Evolutionary conservation across 768 basidiomycete genomes (phyloP), one percentile per base, ranked within the genome.

Genomic region (Rhizopogon sp.): DNA sequence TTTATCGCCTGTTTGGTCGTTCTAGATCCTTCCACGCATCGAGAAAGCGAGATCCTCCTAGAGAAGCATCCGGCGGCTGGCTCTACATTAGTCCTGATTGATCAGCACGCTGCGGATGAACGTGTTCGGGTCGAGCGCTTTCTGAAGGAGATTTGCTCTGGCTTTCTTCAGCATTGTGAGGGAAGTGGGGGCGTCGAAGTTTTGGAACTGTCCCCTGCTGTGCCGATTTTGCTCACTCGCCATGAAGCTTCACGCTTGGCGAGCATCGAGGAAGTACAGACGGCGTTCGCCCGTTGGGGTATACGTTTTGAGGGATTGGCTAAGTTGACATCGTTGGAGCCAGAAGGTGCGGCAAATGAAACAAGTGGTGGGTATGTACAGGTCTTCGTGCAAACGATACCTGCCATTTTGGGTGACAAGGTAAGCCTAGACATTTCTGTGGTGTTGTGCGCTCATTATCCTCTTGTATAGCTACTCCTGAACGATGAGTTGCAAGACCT

Each of bases 51-150:
- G 43, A 40, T 56, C 39, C 35, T 56, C 40, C 52, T 53, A 47
- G 60, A 69, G 5, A 31, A 44, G 42, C 16, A 6, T 25, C 60
- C 60, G 45, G 59, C 67, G 29, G 60, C 41, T 40, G 58, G 55
- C 43, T 61, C 60, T 52, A 65, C 71, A 1, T 78, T 98, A 31
- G 75, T 96, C 33, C 77, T 98, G 50, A 78, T 99, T 45, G 97
- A 99, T 73, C 97, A 99, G 69, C 97, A 99, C 67, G 97, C 97
- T 11, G 96, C 95, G n/a, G 93, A 97, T 66, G 97, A 99, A 70
- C 85, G 97, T 20, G 75, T 98, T 43, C 84, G 95, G 20, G 91
- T 98, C 56, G 97, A 99, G 72, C 71, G 74, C 28, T 88, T 91
- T 67, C 76, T 96, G 61, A 78, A 76, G 58, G 81, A 83, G 45